phyloP scores from a whole-genome alignment of 371 early-diverging fungal species.

The Mortierella sp. region DNA sequence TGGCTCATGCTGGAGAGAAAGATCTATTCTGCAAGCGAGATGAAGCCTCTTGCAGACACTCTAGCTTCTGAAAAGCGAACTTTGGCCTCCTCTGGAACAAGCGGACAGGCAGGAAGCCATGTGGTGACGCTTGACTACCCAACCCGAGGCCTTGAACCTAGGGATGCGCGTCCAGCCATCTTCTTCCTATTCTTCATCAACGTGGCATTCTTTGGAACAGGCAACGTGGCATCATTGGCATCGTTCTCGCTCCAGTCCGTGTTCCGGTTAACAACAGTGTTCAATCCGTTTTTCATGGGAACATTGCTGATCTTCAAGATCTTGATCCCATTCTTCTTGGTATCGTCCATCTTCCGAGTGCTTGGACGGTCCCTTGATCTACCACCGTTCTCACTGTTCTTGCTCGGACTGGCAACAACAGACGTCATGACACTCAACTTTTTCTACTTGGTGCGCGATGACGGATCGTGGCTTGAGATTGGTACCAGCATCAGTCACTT shows the following conservation, averaged over 20 bases:
- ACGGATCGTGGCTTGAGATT: constrained; percentile 96
- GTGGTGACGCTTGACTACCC: constrained; percentile 21
- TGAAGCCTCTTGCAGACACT: constrained; percentile 36
- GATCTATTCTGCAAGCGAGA: constrained; percentile 56
- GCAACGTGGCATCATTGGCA: constrained; percentile 91
- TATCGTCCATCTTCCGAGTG: constrained; percentile 83
- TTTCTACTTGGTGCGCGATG: constrained; percentile 92
- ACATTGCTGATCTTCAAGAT: constrained; percentile 87
- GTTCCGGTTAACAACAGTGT: constrained; percentile 90
- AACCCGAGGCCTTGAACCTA: constrained; percentile 52
- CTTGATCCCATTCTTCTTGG: constrained; percentile 91
- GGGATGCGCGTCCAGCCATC: constrained; percentile 79
- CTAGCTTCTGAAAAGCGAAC: constrained; percentile 31
- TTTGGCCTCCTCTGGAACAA: constrained; percentile 5
- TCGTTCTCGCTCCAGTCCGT: constrained; percentile 92
- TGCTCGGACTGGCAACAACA: constrained; percentile 84
- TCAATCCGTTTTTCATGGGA: constrained; percentile 93
- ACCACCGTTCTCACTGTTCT: constrained; percentile 85
- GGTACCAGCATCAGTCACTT: constrained; percentile 95
- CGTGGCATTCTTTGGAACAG: constrained; percentile 96
- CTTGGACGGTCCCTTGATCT: constrained; percentile 77
- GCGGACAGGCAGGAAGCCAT: background rate
- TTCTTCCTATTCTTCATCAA: constrained; percentile 90
- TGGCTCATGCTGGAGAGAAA: constrained; percentile 86
- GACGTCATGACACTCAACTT: constrained; percentile 96